Base-by-base conservation (phyloP, 257 asterid species). In the Penstemon newberryi region DNA sequence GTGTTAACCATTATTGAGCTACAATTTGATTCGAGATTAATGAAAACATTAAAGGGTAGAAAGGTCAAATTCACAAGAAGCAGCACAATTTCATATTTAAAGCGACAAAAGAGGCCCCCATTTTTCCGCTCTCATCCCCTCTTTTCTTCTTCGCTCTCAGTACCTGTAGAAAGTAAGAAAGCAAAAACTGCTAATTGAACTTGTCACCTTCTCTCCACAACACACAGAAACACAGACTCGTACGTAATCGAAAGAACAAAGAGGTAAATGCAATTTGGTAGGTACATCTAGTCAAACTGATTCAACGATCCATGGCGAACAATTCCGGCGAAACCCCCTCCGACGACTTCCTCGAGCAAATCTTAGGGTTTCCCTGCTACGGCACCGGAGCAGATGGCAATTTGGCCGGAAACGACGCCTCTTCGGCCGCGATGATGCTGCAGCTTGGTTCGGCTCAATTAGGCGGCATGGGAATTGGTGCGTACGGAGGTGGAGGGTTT, bases 271-370 rank as follows among this genome's bases (percentile, higher is more conserved):
- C 54, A 49, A 33, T 57, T 49, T 49, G 54, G 4, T 66, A 18
- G 43, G 47, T 60, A 52, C 59, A 60, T 42, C 66, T 51, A 73
- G 19, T 58, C 38, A 45, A 54, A 9, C 71, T 73, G 64, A 50
- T 65, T 46, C 73, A 0, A 39, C 72, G 60, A 70, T 63, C 69
- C 75, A 91, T 91, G 99, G 91, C 96, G 47, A 87, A 85, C 80
- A 87, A 94, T 69, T 87, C 83, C 4, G 76, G 86, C 9, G 98
- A 90, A 45, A 66, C 85, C 41, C 73, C 96, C 0, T 81, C 97
- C 41, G 99, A 94, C 75, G 99, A 94, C 72, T 94, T 94, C 80
- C 75, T 94, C 41, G 99, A 94, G 66, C 96, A 91, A 75, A 80
- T 94, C 65, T 67, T 94, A 25, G 90, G 96, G 62, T 94, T 83